A percentile compares a stretch with the other conserved stretches of the same genome.
Conservation (phyloP, 768 basidiomycete species). For the Trametes cingulata region DNA sequence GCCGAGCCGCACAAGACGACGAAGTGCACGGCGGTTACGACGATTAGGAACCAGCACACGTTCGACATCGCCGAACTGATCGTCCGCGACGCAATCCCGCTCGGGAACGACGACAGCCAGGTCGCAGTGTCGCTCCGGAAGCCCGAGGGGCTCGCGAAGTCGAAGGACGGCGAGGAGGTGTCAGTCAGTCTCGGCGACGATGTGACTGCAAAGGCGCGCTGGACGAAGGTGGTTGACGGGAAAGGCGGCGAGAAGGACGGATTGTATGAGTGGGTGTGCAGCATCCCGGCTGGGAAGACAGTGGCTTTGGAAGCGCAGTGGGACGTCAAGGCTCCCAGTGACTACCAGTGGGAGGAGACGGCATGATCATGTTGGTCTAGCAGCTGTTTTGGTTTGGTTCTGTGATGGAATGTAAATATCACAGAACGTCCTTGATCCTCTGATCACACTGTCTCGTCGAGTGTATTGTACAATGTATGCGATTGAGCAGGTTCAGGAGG, state of each 20-base stretch:
- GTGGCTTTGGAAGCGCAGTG: conserved; percentile 49
- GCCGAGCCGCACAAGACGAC: conserved; percentile 45
- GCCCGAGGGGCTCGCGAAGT: conserved; percentile 48
- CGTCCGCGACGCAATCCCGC: conserved; percentile 48
- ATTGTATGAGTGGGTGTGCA: conserved; percentile 54
- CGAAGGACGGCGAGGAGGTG: conserved; percentile 42
- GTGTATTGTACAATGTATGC: too few species aligned
- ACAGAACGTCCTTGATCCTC: too few species aligned
- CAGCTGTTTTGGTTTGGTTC: too few species aligned
- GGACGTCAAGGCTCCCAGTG: conserved; percentile 48
- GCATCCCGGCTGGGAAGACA: conserved; percentile 43
- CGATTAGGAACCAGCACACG: conserved; percentile 48
- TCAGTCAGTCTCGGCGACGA: conserved; percentile 42
- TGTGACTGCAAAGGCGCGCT: conserved; percentile 33
- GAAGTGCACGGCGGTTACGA: conserved; percentile 41
- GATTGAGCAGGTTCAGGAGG: too few species aligned
- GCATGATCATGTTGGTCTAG: too few species aligned
- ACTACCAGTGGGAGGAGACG: too few species aligned
- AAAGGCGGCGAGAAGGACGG: conserved; percentile 57
- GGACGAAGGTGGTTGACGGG: conserved; percentile 41
- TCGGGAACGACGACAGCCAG: conserved; percentile 39
- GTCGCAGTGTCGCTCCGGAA: conserved; percentile 48
- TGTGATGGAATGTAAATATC: too few species aligned
- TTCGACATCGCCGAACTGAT: conserved; percentile 46
- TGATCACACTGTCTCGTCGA: too few species aligned